Percentiles rank a stretch among this genome's conserved stretches.
phyloP scores from a whole-genome alignment of 768 basidiomycete genomes.

The Leccinum olivaceopallidum region DNA sequence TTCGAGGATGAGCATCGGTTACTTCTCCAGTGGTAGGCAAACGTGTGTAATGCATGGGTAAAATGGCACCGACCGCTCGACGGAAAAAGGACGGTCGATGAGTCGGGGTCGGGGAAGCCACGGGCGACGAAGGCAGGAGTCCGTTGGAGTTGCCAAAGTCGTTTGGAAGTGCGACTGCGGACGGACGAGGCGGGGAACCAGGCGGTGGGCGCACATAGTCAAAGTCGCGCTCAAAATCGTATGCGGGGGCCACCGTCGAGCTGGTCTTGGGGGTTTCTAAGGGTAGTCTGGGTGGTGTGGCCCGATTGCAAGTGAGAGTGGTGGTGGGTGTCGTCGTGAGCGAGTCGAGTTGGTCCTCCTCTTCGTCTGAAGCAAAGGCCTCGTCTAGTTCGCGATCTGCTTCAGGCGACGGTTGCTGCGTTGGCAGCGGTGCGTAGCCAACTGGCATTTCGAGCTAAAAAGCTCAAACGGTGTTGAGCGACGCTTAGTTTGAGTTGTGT shows the following conservation, averaged over 20 bases:
- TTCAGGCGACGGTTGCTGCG: conserved; percentile 44
- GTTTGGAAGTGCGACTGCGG: conserved; percentile 60
- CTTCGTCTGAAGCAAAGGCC: conserved; percentile 67
- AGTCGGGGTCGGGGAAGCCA: conserved; percentile 29
- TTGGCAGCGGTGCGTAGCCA: conserved; percentile 55
- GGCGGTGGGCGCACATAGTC: conserved; percentile 71
- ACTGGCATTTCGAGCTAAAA: conserved; percentile 42
- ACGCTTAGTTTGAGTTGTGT: background rate
- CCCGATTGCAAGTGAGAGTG: too few species aligned
- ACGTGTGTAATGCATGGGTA: conserved; percentile 65
- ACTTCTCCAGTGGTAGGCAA: conserved; percentile 44
- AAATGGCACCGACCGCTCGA: conserved; percentile 53
- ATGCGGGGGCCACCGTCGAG: conserved; percentile 28
- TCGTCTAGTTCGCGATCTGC: conserved; percentile 70
- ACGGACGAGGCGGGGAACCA: conserved; percentile 70
- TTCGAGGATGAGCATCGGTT: conserved; percentile 24
- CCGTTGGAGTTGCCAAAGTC: conserved; percentile 76
- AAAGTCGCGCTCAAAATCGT: conserved; percentile 79
- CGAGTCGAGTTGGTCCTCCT: conserved; percentile 30
- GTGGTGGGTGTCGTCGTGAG: conserved; percentile 37
- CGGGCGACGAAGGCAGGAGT: conserved; percentile 51
- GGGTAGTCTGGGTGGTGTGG: conserved; percentile 18
- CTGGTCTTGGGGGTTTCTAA: conserved; percentile 18
- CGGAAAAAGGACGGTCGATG: conserved; percentile 55
- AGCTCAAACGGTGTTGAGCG: background rate